Conservation (phyloP, 345 rosid genomes). For the Hevea brasiliensis region DNA sequence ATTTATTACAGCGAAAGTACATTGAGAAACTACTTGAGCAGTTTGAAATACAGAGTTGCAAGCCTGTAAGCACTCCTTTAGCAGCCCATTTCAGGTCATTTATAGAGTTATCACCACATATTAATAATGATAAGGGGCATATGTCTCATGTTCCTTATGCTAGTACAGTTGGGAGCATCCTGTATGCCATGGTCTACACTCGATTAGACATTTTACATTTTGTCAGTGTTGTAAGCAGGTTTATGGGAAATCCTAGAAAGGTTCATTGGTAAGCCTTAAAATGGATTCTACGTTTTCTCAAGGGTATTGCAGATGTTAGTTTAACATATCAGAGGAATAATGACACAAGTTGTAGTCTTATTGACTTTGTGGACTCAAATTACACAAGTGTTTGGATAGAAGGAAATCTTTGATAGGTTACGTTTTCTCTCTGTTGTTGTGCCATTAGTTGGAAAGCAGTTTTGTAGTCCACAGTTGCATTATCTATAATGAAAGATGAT, state of each 20-base stretch:
- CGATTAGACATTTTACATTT: too few relatives aligned
- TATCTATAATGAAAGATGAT: neutral
- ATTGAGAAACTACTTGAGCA: neutral
- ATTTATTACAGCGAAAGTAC: neutral
- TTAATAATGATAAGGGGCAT: neutral
- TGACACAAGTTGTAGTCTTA: neutral
- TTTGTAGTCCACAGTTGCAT: neutral
- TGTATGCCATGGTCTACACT: conserved; percentile 4
- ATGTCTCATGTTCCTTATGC: neutral
- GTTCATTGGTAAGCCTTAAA: neutral
- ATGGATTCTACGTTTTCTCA: neutral
- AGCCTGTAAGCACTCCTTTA: neutral
- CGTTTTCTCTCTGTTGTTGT: neutral
- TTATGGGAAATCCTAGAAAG: neutral
- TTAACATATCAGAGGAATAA: neutral
- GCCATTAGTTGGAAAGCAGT: too few relatives aligned
- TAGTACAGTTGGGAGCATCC: neutral
- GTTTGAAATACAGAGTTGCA: neutral
- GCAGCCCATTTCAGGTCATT: neutral
- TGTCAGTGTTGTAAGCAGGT: neutral
- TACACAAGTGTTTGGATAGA: neutral
- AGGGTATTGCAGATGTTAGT: neutral
- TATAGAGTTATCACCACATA: neutral
- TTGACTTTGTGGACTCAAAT: neutral
- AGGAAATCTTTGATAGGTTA: neutral